A percentile compares a stretch with the other conserved stretches of the same genome.
These are phyloP conservation scores for Fusarium sp. DNA, from an alignment of 2,329 filamentous ascomycete species.

Conservation along the genomic window DNA sequence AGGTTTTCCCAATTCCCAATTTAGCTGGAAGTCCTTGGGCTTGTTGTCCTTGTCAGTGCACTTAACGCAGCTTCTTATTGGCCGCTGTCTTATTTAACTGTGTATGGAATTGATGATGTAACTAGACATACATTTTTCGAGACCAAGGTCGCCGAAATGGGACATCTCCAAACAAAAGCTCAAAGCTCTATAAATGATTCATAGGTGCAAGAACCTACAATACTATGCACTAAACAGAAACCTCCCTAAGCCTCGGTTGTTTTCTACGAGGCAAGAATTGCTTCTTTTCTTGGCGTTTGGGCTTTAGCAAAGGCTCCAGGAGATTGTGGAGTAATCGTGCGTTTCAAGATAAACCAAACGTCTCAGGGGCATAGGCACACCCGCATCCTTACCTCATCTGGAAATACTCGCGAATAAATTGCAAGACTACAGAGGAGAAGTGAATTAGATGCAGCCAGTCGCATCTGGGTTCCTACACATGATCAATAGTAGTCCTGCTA, in stretches of 20 bases:
- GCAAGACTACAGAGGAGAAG: background rate
- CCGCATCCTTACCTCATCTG: background rate
- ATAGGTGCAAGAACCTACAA: too few species aligned
- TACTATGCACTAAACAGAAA: too few species aligned
- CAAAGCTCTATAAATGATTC: too few species aligned
- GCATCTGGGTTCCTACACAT: background rate
- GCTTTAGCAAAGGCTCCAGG: background rate
- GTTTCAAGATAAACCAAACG: background rate
- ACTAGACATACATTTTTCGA: fast-evolving
- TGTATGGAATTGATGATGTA: background rate
- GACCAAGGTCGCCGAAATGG: too few species aligned
- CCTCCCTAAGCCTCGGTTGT: background rate
- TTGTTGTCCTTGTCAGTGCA: background rate
- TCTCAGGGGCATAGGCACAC: background rate
- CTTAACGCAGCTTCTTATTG: fast-evolving
- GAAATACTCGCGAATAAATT: conserved; percentile 2
- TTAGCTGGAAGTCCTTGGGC: background rate
- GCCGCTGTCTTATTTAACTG: too few species aligned
- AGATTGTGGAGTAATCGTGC: background rate
- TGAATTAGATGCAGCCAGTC: background rate
- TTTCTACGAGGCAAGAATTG: background rate
- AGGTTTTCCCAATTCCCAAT: background rate
- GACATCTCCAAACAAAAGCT: too few species aligned
- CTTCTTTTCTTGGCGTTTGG: background rate
- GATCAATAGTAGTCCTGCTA: background rate